Conservation (phyloP, 169 alveolate species). For the Plasmodium cynomolgi region DNA sequence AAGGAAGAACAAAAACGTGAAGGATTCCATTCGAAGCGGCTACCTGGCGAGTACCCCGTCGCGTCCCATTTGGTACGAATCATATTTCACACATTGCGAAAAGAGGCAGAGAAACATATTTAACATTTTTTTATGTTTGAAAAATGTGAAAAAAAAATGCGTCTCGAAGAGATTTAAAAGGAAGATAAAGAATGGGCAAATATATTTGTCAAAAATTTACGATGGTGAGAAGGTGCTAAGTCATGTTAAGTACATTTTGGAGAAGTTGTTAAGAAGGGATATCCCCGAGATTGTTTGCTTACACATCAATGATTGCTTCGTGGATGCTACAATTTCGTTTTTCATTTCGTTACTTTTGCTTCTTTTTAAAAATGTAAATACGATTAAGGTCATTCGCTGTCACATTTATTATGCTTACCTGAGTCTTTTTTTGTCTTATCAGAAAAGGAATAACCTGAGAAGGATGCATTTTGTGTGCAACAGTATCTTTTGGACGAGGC, state of each 20-base stretch:
- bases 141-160: slow-evolving; percentile 11
- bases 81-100: slow-evolving; percentile 15
- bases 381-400: slow-evolving; percentile 29
- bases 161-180: slow-evolving; percentile 30
- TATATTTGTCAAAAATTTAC: slow-evolving; percentile 49
- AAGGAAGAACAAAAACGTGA: neutral
- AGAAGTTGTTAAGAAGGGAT: slow-evolving; percentile 13
- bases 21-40: neutral
- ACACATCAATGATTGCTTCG: slow-evolving; percentile 56
- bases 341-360: slow-evolving; percentile 9
- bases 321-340: slow-evolving; percentile 28
- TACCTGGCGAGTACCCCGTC: neutral
- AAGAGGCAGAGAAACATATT: neutral
- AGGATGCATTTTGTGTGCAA: slow-evolving; percentile 14
- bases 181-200: slow-evolving; percentile 17
- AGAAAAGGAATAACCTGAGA: slow-evolving; percentile 12
- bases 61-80: neutral
- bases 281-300: slow-evolving; percentile 3
- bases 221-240: slow-evolving; percentile 5
- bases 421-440: neutral
- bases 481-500: neutral
- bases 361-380: slow-evolving; percentile 34
- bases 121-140: slow-evolving; percentile 41
- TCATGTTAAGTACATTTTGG: slow-evolving; percentile 38
- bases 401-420: slow-evolving; percentile 25